Evolutionary conservation across 352 stramenopile species (phyloP).

Genomic region (Plasmopara halstedii): DNA sequence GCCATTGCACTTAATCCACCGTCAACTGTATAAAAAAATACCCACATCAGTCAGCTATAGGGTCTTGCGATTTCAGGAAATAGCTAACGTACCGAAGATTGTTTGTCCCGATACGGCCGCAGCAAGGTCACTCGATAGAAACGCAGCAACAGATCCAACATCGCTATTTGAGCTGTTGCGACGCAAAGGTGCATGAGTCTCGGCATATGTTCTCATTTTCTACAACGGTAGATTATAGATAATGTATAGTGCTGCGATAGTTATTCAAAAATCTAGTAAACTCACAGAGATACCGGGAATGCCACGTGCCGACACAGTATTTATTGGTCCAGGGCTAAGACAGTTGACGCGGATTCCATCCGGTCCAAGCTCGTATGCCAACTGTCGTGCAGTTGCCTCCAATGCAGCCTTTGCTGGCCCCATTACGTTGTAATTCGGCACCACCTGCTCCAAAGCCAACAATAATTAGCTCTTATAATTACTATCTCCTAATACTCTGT

Average conservation of each 20-base stretch:
- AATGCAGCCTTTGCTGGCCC: slow-evolving; percentile 87
- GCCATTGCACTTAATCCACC: slow-evolving; percentile 57
- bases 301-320: slow-evolving; percentile 85
- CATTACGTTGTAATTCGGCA: slow-evolving; percentile 91
- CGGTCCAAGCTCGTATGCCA: slow-evolving; percentile 75
- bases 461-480: slow-evolving; percentile 5
- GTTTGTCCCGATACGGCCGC: slow-evolving; percentile 85
- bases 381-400: slow-evolving; percentile 71
- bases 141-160: slow-evolving; percentile 71
- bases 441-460: slow-evolving; percentile 34
- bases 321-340: slow-evolving; percentile 85
- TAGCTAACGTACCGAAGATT: slow-evolving; percentile 58
- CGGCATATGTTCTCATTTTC: slow-evolving; percentile 76
- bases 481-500: background rate
- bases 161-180: slow-evolving; percentile 64
- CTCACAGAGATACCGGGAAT: slow-evolving; percentile 82
- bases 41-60: background rate
- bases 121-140: slow-evolving; percentile 69
- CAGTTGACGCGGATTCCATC: slow-evolving; percentile 86
- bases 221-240: slow-evolving; percentile 11
- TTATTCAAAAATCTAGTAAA: background rate
- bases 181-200: slow-evolving; percentile 54
- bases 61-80: background rate
- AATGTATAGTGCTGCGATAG: too few relatives aligned
- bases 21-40: slow-evolving; percentile 36